Conservation (phyloP, 2,329 filamentous ascomycete genomes). For the Pseudocercospora fuligena region DNA sequence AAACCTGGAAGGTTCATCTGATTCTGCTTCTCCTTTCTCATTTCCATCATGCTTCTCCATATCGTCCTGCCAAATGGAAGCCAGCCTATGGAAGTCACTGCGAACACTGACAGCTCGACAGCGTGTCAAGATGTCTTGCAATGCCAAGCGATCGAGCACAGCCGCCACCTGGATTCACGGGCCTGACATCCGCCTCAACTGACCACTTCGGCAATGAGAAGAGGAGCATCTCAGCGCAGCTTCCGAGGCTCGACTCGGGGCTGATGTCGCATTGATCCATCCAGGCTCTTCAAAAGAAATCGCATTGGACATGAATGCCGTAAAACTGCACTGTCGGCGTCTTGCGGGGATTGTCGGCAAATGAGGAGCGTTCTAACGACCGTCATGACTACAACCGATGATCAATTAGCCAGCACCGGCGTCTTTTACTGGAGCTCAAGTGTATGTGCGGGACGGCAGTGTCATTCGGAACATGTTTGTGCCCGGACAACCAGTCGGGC, state of each 20-base stretch:
- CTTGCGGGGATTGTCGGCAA: conserved; percentile 10
- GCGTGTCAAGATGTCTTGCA: neutral
- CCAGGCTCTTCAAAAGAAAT: too few species aligned
- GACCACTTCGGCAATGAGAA: neutral
- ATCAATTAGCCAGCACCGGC: neutral
- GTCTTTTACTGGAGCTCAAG: neutral
- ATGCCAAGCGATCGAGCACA: neutral
- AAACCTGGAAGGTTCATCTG: neutral
- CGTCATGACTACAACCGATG: neutral
- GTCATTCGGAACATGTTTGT: neutral
- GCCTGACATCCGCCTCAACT: neutral
- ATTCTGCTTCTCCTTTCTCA: neutral
- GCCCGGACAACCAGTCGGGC: neutral
- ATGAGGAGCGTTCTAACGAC: neutral
- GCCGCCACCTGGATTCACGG: neutral
- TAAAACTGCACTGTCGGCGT: neutral
- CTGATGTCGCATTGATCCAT: neutral
- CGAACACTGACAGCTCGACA: neutral
- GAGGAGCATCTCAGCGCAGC: neutral
- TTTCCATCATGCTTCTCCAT: too few species aligned
- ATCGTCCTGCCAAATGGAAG: too few species aligned
- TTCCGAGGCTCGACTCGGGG: neutral
- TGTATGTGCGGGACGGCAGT: neutral
- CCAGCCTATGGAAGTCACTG: too few species aligned
- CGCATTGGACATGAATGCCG: neutral